These are phyloP conservation scores for Kuraishia molischiana DNA, from an alignment of 805 yeast species.

Conservation along the genomic window DNA sequence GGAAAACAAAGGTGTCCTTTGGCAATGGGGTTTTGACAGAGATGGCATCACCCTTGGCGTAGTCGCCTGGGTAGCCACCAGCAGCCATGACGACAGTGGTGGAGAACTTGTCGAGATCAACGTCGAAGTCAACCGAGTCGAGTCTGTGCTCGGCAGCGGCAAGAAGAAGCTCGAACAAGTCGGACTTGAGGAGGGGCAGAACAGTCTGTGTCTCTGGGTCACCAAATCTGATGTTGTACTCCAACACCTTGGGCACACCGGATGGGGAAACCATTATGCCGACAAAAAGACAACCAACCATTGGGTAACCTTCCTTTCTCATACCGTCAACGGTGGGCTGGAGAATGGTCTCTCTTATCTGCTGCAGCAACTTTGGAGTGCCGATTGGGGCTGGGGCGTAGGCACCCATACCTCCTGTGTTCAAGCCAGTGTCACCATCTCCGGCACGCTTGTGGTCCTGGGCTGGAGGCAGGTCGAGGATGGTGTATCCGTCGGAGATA, in stretches of 20 bases:
- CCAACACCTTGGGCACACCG: conserved; percentile 86
- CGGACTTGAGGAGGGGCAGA: conserved; percentile 82
- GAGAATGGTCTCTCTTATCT: conserved; percentile 67
- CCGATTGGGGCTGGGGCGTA: conserved; percentile 98
- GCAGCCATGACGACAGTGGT: conserved; percentile 96
- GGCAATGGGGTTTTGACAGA: conserved; percentile 38
- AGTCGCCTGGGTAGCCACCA: conserved; percentile 90
- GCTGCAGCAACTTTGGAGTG: conserved; percentile 57
- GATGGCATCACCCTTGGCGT: conserved; percentile 80
- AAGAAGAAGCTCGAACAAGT: conserved; percentile 82
- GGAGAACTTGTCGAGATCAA: conserved; percentile 51
- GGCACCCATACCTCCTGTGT: conserved; percentile 99
- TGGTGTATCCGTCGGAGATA: conserved; percentile 87
- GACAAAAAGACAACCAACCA: conserved; percentile 91
- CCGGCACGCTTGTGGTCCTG: conserved; percentile 97
- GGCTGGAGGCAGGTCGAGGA: conserved; percentile 87
- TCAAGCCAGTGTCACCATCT: conserved; percentile 86
- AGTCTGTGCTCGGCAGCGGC: conserved; percentile 93
- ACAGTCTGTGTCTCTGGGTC: conserved; percentile 99
- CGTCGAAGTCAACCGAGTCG: conserved; percentile 61
- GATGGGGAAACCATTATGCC: conserved; percentile 84
- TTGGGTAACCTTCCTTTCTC: conserved; percentile 92
- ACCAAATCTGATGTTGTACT: conserved; percentile 96
- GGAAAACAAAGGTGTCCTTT: conserved; percentile 69
- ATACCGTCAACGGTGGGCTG: conserved; percentile 92